Base-by-base conservation (phyloP, 2,329 filamentous ascomycete genomes). In the Penicillium sp. region DNA sequence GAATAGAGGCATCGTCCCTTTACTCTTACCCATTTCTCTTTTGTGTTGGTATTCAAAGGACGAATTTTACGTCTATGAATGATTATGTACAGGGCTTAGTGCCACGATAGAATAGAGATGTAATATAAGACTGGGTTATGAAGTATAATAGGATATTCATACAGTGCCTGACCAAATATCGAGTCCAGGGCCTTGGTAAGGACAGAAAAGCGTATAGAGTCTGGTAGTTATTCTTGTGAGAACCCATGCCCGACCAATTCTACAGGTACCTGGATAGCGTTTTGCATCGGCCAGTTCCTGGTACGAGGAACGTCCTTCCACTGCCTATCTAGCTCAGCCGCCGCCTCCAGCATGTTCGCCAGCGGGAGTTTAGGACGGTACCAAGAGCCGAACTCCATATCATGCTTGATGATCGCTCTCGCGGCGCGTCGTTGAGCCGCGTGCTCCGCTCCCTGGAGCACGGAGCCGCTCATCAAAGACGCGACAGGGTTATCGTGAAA, bases 321-420 rank as follows among this genome's bases (percentile, higher is more conserved):
- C 56, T 72, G 66, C 3, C 47, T 45, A 59, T 81, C 78, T 35
- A 78, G 48, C 35, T 63, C 62, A 15, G 65, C 62, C 8, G 78
- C 78, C 8, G 75, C 71, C 52, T 75, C 70, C 38, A 81, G 64
- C 75, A 78, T 78, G 21, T 72, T 60, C 4, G 56, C 41, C 15
- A 80, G 60, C 17, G 71, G 61, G 23, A 66, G 54, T 3, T 54
- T 46, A 26, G 75, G 72, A 11, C 55, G 44, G 45, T 70, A 74
- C 46, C 54, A 62, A 6, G 63, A 55, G 3, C 68, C 72, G 3
- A 68, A 55, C 5, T 67, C 52, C 5, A 75, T 67, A 60, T 80
- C 78, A 47, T 68, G 71, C 2, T 68, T 48, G 29, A 75, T 52
- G 38, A 78, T 59, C 30, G 57, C 64, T 15, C 64, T 63, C 17